Evolutionary conservation across 495 filamentous ascomycete species (phyloP), one percentile per base, ranked within the genome.

Genomic region (Astrocystis sublimbata): DNA sequence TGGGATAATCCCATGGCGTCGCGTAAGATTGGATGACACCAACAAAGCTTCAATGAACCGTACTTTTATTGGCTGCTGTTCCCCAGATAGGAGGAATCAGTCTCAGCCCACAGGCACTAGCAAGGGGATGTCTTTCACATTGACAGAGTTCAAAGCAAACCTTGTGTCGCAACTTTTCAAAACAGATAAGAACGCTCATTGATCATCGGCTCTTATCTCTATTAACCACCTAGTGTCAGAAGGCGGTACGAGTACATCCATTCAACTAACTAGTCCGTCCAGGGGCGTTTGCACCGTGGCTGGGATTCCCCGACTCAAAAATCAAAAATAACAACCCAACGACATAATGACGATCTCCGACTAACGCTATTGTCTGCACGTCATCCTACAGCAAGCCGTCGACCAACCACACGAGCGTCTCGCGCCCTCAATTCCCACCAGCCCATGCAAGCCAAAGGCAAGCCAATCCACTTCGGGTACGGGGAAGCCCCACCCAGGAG

Each of bases 371-470:
- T 59, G 56, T 49, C 42, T 59, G 56, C 56, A 59, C 56, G 56
- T 59, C 56, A 59, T 59, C 45, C 56, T 43, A 50, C 56, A 49
- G 38, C 40, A 21, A n/a, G 1, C 40, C 33, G 30, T 1, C 6
- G 15, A 50, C 56, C 56, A 59, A 59, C 50, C 43, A 59, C 23
- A 6, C 7, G 19, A 19, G 21, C 15, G 15, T 47, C 23, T 43
- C 13, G 6, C 15, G 28, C 30, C 56, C 42, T 24, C 8, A 59
- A 38, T 23, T 17, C 40, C 15, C 31, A 26, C n/a, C 31, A 6
- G 8, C 1, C 38, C 40, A 54, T 61, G 59, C 50, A 61, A 23
- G 40, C 41, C 59, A 61, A 55, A 54, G 54, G 59, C 50, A 61
- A 23, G 40, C 41, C 59, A 61, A 55, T 54, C 59, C 50, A 52